Conservation (phyloP, 257 asterid genomes). For the Solanum chmielewskii region DNA sequence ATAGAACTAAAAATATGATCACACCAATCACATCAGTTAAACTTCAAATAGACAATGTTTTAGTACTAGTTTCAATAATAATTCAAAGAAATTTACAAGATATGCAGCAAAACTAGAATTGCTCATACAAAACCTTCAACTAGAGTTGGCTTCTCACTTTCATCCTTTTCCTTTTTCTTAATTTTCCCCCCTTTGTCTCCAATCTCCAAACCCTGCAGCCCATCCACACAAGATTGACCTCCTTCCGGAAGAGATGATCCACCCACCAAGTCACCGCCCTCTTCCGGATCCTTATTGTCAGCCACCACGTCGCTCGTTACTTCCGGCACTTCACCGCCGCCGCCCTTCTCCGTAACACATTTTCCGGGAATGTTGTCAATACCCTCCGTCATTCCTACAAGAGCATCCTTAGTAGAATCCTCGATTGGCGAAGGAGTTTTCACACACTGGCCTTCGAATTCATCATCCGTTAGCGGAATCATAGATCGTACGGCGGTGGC, state of each 20-base stretch:
- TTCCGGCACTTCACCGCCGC: constrained; percentile 30
- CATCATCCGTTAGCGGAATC: constrained; percentile 29
- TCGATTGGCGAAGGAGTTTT: constrained; percentile 40
- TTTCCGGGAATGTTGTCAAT: constrained; percentile 23
- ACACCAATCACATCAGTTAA: not conserved
- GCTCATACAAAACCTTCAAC: not conserved
- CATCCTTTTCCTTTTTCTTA: constrained; percentile 13
- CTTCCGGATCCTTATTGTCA: constrained; percentile 5
- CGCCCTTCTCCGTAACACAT: constrained; percentile 41
- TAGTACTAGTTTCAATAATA: not conserved
- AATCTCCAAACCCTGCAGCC: constrained; percentile 50
- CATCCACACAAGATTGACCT: constrained; percentile 49
- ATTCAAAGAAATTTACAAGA: not conserved
- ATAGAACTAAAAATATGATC: not conserved
- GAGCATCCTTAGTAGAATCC: constrained; percentile 40
- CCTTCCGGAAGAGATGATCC: constrained; percentile 20
- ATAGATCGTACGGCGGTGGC: constrained; percentile 61
- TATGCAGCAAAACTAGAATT: not conserved
- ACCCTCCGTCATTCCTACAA: constrained; percentile 39
- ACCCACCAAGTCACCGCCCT: constrained; percentile 25
- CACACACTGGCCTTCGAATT: constrained; percentile 33
- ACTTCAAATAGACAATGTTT: not conserved
- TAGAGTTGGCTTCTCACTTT: constrained; percentile 10
- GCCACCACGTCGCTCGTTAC: constrained; percentile 30
- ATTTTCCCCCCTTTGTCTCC: constrained; percentile 23